phyloP scores from a whole-genome alignment of 1,284 basidiomycete genomes.

The Leccinum solheimii region DNA sequence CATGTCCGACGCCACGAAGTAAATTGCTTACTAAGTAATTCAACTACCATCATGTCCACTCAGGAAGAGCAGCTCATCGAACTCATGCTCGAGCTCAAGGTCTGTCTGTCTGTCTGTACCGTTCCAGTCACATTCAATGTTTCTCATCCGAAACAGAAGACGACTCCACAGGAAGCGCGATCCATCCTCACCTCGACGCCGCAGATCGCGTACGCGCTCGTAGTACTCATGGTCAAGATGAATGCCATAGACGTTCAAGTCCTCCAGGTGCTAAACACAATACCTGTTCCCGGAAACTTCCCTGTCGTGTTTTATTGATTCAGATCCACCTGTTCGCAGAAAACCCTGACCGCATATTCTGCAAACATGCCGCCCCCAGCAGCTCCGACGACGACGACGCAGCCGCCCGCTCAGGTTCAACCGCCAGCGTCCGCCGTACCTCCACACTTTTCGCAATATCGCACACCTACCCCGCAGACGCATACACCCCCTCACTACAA shows the following conservation, averaged over 20 bases:
- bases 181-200: constrained; percentile 70
- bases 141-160: constrained; percentile 50
- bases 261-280: constrained; percentile 52
- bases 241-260: constrained; percentile 71
- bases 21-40: background rate
- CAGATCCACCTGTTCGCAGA: constrained; percentile 24
- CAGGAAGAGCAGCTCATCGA: constrained; percentile 65
- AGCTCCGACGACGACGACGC: constrained; percentile 24
- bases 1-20: background rate
- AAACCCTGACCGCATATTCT: constrained; percentile 38
- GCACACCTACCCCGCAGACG: constrained; percentile 45
- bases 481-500: constrained; percentile 30
- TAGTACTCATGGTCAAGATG: constrained; percentile 73
- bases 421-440: constrained; percentile 43
- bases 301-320: background rate
- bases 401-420: constrained; percentile 29
- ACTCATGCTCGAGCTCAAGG: constrained; percentile 66
- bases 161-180: constrained; percentile 66
- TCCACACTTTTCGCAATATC: constrained; percentile 47
- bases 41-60: constrained; percentile 25
- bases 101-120: constrained; percentile 20
- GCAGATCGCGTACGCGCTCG: constrained; percentile 71
- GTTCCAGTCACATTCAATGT: constrained; percentile 1
- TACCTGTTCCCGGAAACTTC: background rate
- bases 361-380: constrained; percentile 30